Base-by-base conservation (phyloP, 1,284 basidiomycete species). In the Leccinum fallax region DNA sequence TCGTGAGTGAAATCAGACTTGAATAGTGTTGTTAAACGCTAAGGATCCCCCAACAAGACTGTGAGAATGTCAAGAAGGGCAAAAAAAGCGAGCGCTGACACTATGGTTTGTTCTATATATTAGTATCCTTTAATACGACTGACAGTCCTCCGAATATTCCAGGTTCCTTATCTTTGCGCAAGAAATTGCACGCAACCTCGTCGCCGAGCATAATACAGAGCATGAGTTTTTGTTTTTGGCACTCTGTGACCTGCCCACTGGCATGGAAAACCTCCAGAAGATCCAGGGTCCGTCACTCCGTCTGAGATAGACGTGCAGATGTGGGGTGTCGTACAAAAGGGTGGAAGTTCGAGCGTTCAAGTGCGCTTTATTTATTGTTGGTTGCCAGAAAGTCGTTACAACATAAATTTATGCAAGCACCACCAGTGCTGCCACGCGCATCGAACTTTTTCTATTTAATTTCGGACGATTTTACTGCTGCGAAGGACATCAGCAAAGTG, bases 41-140 rank as follows among this genome's bases (percentile, higher is more conserved):
- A 53, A 61, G 38, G 3, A 57, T 48, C 28, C 53, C 4, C 21
- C 30, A 32, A 32, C 62, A 63, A 92, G 90, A 95, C 71, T 90
- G 93, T 65, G 76, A 74, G 1, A 83, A 90, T 54, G 89, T 94
- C 19, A 73, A 76, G 53, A 72, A 74, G 76, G 30, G 30, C 30
- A 83, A 69, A 13, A 83, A 51, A 78, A 78, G 16, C 82, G 87
- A 48, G 92, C 95, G 3, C 86, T 88, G 60, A 88, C 92, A 38
- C 94, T 92, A n/a, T 92, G 89, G 89, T 89, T 67, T 43, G 76
- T 69, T 52, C 52, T 19, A 40, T 59, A 11, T 32, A 5, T 32
- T 32, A 32, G 32, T 32, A 21, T 11, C 24, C 49, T 53, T 16
- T 2, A 1, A 19, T 16, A 57, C n/a, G 16, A 19, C 26, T 52